A percentile compares a stretch with the other conserved stretches of the same genome.
phyloP scores from a whole-genome alignment of 1,139 yeast genomes.

The Meyerozyma athensensis region DNA sequence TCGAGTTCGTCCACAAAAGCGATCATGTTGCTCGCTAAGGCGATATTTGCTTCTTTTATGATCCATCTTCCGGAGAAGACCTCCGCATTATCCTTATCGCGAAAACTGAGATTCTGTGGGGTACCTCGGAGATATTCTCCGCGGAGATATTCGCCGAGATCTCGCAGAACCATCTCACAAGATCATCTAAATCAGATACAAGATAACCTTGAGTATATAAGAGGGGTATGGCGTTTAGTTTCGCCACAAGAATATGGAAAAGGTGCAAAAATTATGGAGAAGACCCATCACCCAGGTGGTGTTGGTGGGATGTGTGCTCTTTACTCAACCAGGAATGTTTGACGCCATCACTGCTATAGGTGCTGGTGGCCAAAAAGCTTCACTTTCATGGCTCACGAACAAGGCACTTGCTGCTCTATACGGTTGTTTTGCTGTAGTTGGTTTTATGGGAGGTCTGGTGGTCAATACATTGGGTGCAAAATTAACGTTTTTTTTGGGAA shows the following conservation, averaged over 20 bases:
- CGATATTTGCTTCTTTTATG: background rate
- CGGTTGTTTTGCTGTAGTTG: slow-evolving; percentile 6
- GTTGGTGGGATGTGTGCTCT: slow-evolving; percentile 4
- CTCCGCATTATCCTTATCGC: background rate
- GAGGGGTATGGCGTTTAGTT: too few relatives aligned
- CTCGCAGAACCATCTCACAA: background rate
- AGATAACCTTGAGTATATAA: background rate
- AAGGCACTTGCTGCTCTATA: slow-evolving; percentile 7
- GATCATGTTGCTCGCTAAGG: background rate
- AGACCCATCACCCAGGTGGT: slow-evolving; percentile 4
- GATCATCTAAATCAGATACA: background rate
- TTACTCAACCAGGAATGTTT: slow-evolving; percentile 4
- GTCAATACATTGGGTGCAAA: slow-evolving; percentile 6
- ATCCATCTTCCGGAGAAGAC: background rate
- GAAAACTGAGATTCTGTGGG: background rate
- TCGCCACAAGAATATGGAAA: background rate
- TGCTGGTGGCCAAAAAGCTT: slow-evolving; percentile 4
- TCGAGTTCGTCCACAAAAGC: slow-evolving; percentile 4
- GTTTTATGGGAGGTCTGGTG: slow-evolving; percentile 7
- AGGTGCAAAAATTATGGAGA: background rate
- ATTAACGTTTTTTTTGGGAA: slow-evolving; percentile 6
- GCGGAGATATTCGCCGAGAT: background rate
- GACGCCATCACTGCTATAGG: slow-evolving; percentile 4
- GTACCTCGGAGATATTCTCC: background rate
- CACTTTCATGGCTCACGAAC: slow-evolving; percentile 3